These are phyloP conservation scores for Protomyces macrosporus DNA, from an alignment of 1,139 yeast genomes.

Conservation along the genomic window DNA sequence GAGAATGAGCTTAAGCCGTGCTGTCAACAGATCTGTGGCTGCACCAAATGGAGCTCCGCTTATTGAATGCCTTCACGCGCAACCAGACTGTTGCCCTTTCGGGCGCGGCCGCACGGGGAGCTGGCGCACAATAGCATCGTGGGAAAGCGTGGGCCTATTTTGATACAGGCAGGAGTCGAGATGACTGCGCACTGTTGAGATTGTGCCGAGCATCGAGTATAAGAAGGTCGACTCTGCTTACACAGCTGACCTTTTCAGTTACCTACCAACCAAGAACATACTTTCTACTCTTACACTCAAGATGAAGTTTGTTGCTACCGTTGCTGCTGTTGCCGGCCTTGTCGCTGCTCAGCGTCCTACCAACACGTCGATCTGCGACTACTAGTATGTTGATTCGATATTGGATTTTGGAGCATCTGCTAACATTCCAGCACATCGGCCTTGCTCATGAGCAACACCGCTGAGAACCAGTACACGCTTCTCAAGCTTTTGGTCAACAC, in stretches of 20 bases:
- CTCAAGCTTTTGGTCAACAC: slow-evolving; percentile 24
- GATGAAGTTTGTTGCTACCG: slow-evolving; percentile 17
- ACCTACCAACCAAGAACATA: neutral
- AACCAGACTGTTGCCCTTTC: neutral
- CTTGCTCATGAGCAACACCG: slow-evolving; percentile 18
- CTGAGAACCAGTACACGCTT: slow-evolving; percentile 25
- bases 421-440: slow-evolving; percentile 2
- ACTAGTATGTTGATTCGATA: neutral
- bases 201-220: neutral
- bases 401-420: neutral
- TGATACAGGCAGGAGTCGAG: neutral
- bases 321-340: slow-evolving; percentile 14
- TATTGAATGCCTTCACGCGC: neutral
- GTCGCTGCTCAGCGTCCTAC: slow-evolving; percentile 23
- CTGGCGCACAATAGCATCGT: too few relatives aligned
- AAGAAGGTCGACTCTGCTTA: neutral
- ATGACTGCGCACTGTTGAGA: neutral
- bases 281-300: neutral
- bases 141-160: neutral
- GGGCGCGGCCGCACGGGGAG: neutral
- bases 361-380: slow-evolving; percentile 23
- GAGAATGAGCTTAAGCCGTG: neutral
- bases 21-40: neutral
- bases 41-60: neutral
- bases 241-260: neutral